Conservation (phyloP, 83 land plant genomes). For the Diphasiastrum complanatum region DNA sequence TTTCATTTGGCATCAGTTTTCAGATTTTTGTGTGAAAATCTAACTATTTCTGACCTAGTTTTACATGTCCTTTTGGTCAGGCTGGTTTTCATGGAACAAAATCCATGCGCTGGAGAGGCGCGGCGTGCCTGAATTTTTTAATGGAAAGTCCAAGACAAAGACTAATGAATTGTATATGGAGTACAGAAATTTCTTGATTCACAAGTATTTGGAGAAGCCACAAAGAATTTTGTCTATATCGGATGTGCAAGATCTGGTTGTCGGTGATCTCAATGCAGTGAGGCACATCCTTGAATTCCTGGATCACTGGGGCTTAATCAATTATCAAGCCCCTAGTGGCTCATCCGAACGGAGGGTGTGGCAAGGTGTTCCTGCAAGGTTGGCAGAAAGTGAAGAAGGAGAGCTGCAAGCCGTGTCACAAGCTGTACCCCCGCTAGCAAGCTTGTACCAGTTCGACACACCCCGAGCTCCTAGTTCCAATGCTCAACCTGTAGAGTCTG, state of each 20-base stretch:
- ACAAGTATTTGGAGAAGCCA: constrained; percentile 16
- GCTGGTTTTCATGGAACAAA: constrained; percentile 17
- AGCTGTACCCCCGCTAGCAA: constrained; percentile 7
- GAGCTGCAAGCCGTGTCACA: neutral
- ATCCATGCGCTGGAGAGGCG: constrained; percentile 19
- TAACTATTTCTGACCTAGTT: neutral
- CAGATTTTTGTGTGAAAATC: neutral
- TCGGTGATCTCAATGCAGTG: constrained; percentile 4
- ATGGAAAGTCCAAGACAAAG: constrained; percentile 18
- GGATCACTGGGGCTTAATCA: constrained; percentile 20
- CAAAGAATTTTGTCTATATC: neutral
- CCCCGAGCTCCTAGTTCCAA: neutral
- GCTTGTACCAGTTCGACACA: constrained; percentile 18
- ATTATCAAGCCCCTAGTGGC: constrained; percentile 21
- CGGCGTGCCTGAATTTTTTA: constrained; percentile 18
- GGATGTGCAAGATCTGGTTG: constrained; percentile 15
- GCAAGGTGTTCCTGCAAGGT: constrained; percentile 13
- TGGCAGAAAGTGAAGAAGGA: constrained; percentile 3
- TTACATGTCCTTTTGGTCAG: neutral
- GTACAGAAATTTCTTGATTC: constrained; percentile 16
- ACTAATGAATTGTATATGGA: constrained; percentile 6
- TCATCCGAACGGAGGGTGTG: neutral
- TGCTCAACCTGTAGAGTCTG: neutral
- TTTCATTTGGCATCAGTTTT: neutral
- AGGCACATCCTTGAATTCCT: constrained; percentile 15